Evolutionary conservation across 2,329 filamentous ascomycete genomes (phyloP).

Genomic region (Chaetomiaceae sp.): DNA sequence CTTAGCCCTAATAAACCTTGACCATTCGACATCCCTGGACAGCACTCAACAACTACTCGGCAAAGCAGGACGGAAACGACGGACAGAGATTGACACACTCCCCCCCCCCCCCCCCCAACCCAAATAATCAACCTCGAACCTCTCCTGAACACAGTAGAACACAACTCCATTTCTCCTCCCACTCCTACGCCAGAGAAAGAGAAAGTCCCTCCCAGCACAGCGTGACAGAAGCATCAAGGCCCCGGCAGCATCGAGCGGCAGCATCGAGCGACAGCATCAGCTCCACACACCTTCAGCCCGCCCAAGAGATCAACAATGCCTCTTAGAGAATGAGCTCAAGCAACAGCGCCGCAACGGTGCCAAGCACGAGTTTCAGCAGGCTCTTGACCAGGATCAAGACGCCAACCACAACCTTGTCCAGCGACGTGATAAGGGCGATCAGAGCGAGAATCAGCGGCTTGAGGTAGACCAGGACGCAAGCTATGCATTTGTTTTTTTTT

Average conservation of each 20-base stretch:
- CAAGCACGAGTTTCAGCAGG: slow-evolving; percentile 23
- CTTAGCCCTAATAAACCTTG: not conserved
- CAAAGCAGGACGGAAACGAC: not conserved
- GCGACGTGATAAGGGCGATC: slow-evolving; percentile 24
- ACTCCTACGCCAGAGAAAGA: not conserved
- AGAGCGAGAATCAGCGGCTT: slow-evolving; percentile 28
- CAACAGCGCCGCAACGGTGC: slow-evolving; percentile 21
- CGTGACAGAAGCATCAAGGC: not conserved
- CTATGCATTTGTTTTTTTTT: not conserved
- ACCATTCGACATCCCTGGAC: not conserved
- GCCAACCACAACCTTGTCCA: slow-evolving; percentile 27
- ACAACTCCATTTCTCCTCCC: not conserved
- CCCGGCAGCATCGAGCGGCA: not conserved
- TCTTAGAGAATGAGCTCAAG: slow-evolving; percentile 17
- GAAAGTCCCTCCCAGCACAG: not conserved
- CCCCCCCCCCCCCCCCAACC: no score
- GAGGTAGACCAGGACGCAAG: slow-evolving; percentile 22
- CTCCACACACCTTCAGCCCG: no score
- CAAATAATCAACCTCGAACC: not conserved
- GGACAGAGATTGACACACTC: not conserved
- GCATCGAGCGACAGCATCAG: not conserved
- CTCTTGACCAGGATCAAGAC: slow-evolving; percentile 26
- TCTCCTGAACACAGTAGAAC: not conserved
- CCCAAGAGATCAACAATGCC: not conserved
- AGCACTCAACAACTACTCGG: not conserved